Evolutionary conservation across 2,329 filamentous ascomycete species (phyloP).

Genomic region (Elsinoe perseae): DNA sequence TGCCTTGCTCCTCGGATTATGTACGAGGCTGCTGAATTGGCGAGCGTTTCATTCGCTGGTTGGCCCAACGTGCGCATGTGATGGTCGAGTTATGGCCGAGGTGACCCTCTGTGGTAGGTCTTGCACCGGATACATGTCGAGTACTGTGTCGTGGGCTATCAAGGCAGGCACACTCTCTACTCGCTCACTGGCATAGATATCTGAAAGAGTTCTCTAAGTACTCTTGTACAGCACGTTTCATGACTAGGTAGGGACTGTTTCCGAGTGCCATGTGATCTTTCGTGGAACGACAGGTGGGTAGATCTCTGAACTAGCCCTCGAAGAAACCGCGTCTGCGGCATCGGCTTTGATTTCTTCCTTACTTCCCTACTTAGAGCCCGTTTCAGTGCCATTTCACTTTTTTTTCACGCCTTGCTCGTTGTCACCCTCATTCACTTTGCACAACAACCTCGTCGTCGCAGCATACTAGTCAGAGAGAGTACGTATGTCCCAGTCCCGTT

Average conservation of each 20-base stretch:
- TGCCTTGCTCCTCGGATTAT: background rate
- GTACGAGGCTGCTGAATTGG: constrained; percentile 4
- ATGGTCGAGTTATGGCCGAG: background rate
- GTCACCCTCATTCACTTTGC: background rate
- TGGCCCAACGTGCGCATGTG: background rate
- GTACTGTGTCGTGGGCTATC: background rate
- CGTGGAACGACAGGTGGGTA: background rate
- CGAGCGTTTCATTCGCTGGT: constrained; percentile 8
- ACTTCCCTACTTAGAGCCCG: no score
- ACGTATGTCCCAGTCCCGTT: background rate
- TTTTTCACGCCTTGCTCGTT: background rate
- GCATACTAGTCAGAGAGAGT: background rate
- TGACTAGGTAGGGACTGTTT: background rate
- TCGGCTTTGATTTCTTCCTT: background rate
- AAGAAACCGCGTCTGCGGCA: background rate
- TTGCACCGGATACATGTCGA: background rate
- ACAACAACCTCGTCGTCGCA: background rate
- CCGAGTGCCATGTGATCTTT: background rate
- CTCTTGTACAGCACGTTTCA: background rate
- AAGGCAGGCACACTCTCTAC: background rate
- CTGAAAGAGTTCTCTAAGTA: background rate
- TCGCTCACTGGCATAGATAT: background rate
- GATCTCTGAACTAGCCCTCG: background rate
- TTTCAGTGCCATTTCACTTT: background rate
- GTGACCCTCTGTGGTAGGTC: background rate